Percentiles rank a stretch among this genome's conserved stretches.
phyloP scores from a whole-genome alignment of 2,329 filamentous ascomycete species.

The Alternaria longipes region DNA sequence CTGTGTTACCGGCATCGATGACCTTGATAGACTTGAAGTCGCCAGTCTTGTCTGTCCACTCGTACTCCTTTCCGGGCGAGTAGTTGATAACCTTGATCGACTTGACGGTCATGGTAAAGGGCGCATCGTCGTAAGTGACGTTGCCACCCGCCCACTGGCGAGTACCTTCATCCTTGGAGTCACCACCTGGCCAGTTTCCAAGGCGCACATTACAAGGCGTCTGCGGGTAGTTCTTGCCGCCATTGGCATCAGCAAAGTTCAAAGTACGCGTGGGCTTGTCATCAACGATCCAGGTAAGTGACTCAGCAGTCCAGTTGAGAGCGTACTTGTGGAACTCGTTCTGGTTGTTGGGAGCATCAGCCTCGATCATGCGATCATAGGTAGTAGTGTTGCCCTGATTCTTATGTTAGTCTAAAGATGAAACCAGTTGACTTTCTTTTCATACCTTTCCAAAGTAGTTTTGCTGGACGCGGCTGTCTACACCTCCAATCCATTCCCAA shows the following conservation, averaged over 20 bases:
- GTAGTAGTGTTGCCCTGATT: slow-evolving; percentile 74
- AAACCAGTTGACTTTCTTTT: slow-evolving; percentile 26
- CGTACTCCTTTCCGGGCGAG: slow-evolving; percentile 61
- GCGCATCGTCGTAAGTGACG: slow-evolving; percentile 57
- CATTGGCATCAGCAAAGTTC: slow-evolving; percentile 64
- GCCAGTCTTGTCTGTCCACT: slow-evolving; percentile 60
- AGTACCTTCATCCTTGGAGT: slow-evolving; percentile 63
- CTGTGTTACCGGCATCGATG: slow-evolving; percentile 45
- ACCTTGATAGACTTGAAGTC: slow-evolving; percentile 60
- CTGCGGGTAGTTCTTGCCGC: slow-evolving; percentile 74
- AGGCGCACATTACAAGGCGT: slow-evolving; percentile 72
- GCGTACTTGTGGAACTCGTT: slow-evolving; percentile 73
- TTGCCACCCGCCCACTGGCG: slow-evolving; percentile 73
- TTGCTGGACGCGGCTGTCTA: slow-evolving; percentile 69
- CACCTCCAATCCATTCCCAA: slow-evolving; percentile 80
- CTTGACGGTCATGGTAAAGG: slow-evolving; percentile 63
- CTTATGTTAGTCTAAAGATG: background rate
- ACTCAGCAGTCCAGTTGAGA: slow-evolving; percentile 74
- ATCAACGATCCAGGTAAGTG: slow-evolving; percentile 76
- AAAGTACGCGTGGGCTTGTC: slow-evolving; percentile 71
- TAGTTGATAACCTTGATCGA: slow-evolving; percentile 62
- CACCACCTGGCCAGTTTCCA: slow-evolving; percentile 61
- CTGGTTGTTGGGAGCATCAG: slow-evolving; percentile 65
- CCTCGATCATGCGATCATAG: slow-evolving; percentile 74
- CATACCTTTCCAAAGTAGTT: slow-evolving; percentile 78